A percentile compares a stretch with the other conserved stretches of the same genome.
Conservation (phyloP, 2,329 filamentous ascomycete species). For the Colletotrichum trifolii region DNA sequence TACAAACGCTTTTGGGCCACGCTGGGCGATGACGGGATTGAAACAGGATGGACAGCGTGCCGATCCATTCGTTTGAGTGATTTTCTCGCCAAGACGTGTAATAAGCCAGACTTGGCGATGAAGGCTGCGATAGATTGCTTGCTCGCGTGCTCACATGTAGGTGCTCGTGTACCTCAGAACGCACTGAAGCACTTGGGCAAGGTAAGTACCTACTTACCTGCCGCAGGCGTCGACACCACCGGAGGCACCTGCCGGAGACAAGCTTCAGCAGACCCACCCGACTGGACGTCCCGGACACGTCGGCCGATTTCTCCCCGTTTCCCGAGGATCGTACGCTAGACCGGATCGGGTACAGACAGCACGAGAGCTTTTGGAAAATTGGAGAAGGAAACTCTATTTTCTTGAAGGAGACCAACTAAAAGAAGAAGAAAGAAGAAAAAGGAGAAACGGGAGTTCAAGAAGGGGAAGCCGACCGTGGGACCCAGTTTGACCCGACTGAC, state of each 20-base stretch:
- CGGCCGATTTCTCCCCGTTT: background rate
- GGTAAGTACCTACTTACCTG: no score
- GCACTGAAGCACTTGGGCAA: no score
- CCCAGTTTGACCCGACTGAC: no score
- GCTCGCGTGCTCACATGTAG: no score
- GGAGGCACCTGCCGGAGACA: no score
- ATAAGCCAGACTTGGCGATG: background rate
- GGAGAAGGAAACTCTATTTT: constrained; percentile 17
- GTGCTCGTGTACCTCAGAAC: no score
- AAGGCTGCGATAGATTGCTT: no score
- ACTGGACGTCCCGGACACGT: background rate
- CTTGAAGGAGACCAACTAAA: background rate
- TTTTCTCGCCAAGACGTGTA: constrained; percentile 8
- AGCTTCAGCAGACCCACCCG: no score
- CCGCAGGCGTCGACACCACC: no score
- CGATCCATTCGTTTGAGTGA: constrained; percentile 6
- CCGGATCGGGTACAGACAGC: constrained; percentile 12
- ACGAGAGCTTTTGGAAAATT: background rate
- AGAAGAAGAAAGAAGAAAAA: background rate
- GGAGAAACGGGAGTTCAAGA: constrained; percentile 10
- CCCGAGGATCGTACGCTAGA: constrained; percentile 18
- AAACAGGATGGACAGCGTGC: background rate
- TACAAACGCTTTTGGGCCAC: no score
- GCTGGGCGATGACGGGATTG: no score
- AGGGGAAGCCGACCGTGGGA: background rate